Conservation (phyloP, 495 filamentous ascomycete genomes). For the Neurospora sp. region DNA sequence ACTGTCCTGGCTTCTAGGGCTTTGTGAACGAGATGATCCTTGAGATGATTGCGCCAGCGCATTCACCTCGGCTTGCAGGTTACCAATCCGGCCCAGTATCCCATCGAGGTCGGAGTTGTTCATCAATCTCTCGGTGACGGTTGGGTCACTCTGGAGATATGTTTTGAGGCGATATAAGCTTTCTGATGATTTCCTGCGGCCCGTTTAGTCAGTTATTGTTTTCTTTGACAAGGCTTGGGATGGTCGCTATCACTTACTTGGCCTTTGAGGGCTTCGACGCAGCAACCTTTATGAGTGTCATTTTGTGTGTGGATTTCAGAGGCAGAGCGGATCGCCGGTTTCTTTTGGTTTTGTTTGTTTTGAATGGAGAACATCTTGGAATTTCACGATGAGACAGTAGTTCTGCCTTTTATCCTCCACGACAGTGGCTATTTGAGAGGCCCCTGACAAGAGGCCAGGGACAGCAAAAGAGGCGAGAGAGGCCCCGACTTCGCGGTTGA, state of each 20-base stretch:
- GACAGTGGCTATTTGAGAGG: background rate
- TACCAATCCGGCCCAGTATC: background rate
- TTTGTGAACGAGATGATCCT: background rate
- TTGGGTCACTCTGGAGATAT: constrained; percentile 9
- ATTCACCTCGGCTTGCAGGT: constrained; percentile 4
- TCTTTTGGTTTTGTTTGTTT: background rate
- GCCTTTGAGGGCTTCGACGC: constrained; percentile 9
- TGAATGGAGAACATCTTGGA: background rate
- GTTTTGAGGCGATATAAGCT: constrained; percentile 6
- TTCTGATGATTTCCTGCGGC: background rate
- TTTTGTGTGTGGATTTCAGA: background rate
- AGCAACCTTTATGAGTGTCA: background rate
- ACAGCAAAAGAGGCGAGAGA: background rate
- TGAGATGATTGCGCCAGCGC: constrained; percentile 1
- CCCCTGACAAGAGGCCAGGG: background rate
- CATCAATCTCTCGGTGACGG: constrained; percentile 13
- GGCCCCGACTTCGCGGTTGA: background rate
- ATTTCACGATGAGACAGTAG: background rate
- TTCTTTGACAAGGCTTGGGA: background rate
- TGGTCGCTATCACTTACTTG: constrained; percentile 4
- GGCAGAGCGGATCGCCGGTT: background rate
- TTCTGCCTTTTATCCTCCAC: background rate
- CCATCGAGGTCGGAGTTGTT: background rate
- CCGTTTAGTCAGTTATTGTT: background rate
- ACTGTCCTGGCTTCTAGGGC: background rate